Evolutionary conservation across 495 filamentous ascomycete genomes (phyloP).

Genomic region (Sabuloglossum arenarium): DNA sequence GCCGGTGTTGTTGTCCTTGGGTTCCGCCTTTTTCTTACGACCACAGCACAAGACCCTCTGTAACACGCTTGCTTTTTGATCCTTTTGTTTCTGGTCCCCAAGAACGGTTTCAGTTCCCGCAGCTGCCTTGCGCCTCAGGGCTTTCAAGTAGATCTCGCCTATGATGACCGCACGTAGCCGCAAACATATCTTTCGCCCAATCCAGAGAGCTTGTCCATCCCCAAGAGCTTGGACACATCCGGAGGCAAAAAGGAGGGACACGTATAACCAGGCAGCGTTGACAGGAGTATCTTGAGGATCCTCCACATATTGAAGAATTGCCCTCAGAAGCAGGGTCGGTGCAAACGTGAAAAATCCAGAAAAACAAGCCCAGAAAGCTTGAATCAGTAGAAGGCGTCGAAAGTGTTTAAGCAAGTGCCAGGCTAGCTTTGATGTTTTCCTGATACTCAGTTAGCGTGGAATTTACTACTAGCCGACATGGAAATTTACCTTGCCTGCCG

Average conservation of each 20-base stretch:
- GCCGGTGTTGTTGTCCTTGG: slow-evolving; percentile 16
- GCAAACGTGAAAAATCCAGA: slow-evolving; percentile 69
- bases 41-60: slow-evolving; percentile 32
- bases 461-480: neutral
- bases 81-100: slow-evolving; percentile 28
- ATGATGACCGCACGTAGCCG: slow-evolving; percentile 85
- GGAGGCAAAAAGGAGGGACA: slow-evolving; percentile 68
- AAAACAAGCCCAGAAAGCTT: slow-evolving; percentile 60
- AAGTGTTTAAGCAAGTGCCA: slow-evolving; percentile 76
- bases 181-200: slow-evolving; percentile 86
- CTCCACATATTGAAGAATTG: slow-evolving; percentile 85
- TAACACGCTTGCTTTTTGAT: slow-evolving; percentile 22
- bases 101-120: slow-evolving; percentile 49
- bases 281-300: slow-evolving; percentile 53
- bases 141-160: slow-evolving; percentile 94
- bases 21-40: slow-evolving; percentile 31
- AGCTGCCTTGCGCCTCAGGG: slow-evolving; percentile 75
- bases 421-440: slow-evolving; percentile 63
- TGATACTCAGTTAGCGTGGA: slow-evolving; percentile 17
- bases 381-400: slow-evolving; percentile 48
- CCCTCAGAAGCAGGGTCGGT: slow-evolving; percentile 75
- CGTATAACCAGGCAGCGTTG: slow-evolving; percentile 92
- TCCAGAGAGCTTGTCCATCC: slow-evolving; percentile 77
- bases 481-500: slow-evolving; percentile 27
- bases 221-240: slow-evolving; percentile 56